A percentile compares a stretch with the other conserved stretches of the same genome.
These are phyloP conservation scores for Eucalyptus erythrocorys DNA, from an alignment of 345 rosid genomes.

Conservation along the genomic window DNA sequence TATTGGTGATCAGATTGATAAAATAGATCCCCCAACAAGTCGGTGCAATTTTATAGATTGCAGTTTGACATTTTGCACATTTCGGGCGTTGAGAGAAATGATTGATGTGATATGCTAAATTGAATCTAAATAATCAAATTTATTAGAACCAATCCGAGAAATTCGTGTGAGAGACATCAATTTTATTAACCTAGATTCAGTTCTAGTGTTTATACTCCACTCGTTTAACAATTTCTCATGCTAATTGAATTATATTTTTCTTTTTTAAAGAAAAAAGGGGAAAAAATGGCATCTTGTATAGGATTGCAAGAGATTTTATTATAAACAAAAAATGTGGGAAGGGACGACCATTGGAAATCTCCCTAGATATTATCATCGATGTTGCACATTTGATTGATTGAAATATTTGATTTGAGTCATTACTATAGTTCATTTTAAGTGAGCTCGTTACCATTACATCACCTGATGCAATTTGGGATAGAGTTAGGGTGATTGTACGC, in stretches of 20 bases:
- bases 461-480: not conserved
- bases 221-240: not conserved
- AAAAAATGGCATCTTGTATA: not conserved
- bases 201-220: not conserved
- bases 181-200: not conserved
- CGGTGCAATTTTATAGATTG: not conserved
- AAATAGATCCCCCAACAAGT: not conserved
- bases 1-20: not conserved
- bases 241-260: not conserved
- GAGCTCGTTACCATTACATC: not conserved
- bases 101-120: not conserved
- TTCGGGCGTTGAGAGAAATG: not conserved
- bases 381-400: not conserved
- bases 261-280: not conserved
- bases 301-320: not conserved
- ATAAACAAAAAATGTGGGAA: not conserved
- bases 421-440: not conserved
- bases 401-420: not conserved
- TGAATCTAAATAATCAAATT: not conserved
- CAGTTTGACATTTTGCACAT: not conserved
- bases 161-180: not conserved
- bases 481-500: not conserved
- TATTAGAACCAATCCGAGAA: not conserved
- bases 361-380: not conserved
- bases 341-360: not conserved